Percentiles rank a stretch among this genome's conserved stretches.
phyloP scores from a whole-genome alignment of 2,329 filamentous ascomycete genomes.

The Talaromyces rugulosus region DNA sequence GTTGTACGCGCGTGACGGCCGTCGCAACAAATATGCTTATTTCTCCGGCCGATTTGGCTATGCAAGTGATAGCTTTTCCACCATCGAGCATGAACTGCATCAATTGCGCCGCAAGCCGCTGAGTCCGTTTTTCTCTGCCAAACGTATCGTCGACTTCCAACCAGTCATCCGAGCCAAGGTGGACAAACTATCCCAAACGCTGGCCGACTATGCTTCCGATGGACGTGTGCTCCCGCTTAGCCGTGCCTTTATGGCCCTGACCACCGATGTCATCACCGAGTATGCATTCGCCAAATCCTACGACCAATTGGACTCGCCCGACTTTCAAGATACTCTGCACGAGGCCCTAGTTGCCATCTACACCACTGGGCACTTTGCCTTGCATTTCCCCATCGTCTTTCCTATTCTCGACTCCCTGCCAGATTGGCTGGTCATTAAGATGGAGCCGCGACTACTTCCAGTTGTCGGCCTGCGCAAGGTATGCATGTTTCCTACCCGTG shows the following conservation, averaged over 20 bases:
- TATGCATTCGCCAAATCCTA: slow-evolving; percentile 31
- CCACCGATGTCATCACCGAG: slow-evolving; percentile 42
- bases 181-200: slow-evolving; percentile 17
- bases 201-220: slow-evolving; percentile 20
- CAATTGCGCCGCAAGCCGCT: slow-evolving; percentile 28
- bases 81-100: slow-evolving; percentile 28
- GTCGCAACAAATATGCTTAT: slow-evolving; percentile 28
- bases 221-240: slow-evolving; percentile 20
- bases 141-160: slow-evolving; percentile 23
- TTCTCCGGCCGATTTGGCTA: slow-evolving; percentile 26
- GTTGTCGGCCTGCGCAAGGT: slow-evolving; percentile 16
- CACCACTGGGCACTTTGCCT: slow-evolving; percentile 16
- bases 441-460: slow-evolving; percentile 14
- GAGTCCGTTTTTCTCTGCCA: slow-evolving; percentile 33
- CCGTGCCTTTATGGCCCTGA: slow-evolving; percentile 20
- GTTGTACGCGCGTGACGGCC: slow-evolving; percentile 27
- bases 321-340: slow-evolving; percentile 14
- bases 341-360: slow-evolving; percentile 13
- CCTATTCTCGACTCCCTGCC: slow-evolving; percentile 20
- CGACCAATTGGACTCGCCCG: slow-evolving; percentile 16
- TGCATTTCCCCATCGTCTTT: slow-evolving; percentile 17
- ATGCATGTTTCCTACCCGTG: not conserved
- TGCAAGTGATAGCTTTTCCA: slow-evolving; percentile 29
- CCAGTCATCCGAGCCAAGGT: slow-evolving; percentile 20
- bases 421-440: slow-evolving; percentile 18